Evolutionary conservation across 208 protist species (phyloP).

Genomic region (Acanthamoeba castellanii): DNA sequence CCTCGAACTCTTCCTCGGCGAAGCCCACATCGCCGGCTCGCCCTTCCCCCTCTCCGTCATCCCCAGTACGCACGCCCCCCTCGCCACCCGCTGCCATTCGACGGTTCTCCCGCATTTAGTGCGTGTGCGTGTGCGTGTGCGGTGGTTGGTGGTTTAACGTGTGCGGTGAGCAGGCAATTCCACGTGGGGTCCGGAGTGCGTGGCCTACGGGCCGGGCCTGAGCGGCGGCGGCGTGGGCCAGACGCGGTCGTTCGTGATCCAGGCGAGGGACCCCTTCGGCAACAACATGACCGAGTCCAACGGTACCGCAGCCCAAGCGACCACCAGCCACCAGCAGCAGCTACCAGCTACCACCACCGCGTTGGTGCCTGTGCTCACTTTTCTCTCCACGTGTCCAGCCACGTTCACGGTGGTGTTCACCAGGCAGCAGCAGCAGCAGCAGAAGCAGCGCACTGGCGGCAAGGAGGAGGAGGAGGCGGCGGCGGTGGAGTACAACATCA

Average conservation of each 20-base stretch:
- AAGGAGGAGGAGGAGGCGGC: no score
- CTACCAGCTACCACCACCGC: no score
- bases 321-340: no score
- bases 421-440: background rate
- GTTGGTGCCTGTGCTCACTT: no score
- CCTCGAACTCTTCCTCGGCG: background rate
- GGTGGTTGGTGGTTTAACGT: background rate
- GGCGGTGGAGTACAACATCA: background rate
- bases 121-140: background rate
- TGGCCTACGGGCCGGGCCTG: conserved; percentile 9
- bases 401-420: background rate
- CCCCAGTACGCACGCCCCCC: background rate
- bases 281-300: conserved; percentile 28
- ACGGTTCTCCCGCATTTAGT: background rate
- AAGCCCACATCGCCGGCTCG: background rate
- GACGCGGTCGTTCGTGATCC: background rate
- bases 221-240: background rate
- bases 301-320: no score
- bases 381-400: background rate
- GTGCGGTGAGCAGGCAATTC: background rate
- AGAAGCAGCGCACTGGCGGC: no score
- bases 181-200: conserved; percentile 32
- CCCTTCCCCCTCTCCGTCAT: background rate
- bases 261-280: conserved; percentile 9
- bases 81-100: no score